Conservation (phyloP, 2,329 filamentous ascomycete species). For the Aureobasidium sp. region DNA sequence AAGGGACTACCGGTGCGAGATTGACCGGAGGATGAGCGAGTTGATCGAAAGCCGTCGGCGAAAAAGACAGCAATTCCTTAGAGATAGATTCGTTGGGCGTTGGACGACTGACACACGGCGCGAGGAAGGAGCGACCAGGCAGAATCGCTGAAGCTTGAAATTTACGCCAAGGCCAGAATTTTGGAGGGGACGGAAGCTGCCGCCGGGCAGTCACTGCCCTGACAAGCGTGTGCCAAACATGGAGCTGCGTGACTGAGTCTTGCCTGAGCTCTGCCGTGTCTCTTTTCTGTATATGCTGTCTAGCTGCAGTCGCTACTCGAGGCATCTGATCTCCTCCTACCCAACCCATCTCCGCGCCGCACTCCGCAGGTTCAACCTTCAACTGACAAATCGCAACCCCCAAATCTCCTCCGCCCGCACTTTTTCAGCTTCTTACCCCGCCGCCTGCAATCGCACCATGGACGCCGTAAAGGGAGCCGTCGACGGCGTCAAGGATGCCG, state of each 20-base stretch:
- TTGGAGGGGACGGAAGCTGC: slow-evolving; percentile 2
- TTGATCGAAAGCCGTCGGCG: not conserved
- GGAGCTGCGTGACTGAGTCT: not conserved
- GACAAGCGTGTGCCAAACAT: not conserved
- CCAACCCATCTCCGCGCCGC: not conserved
- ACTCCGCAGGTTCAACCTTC: not conserved
- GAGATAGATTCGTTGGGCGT: not conserved
- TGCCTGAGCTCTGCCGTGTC: not conserved
- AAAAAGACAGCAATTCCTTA: slow-evolving; percentile 9
- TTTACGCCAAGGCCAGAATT: slow-evolving; percentile 8
- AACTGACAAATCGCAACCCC: not conserved
- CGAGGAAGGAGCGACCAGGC: not conserved
- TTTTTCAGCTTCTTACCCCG: slow-evolving; percentile 13
- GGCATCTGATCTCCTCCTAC: not conserved
- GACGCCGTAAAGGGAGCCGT: slow-evolving; percentile 15
- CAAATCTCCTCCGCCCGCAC: slow-evolving; percentile 2
- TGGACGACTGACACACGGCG: slow-evolving; percentile 5
- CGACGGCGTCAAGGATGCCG: slow-evolving; percentile 31
- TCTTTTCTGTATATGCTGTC: slow-evolving; percentile 11
- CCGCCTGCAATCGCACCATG: slow-evolving; percentile 12
- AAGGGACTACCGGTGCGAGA: not conserved
- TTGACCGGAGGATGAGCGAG: not conserved
- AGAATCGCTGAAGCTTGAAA: slow-evolving; percentile 3
- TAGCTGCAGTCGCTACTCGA: slow-evolving; percentile 9
- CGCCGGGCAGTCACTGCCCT: not conserved